These are phyloP conservation scores for Arabidopsis lyrata DNA, from an alignment of 441 rosid genomes.

Conservation along the genomic window DNA sequence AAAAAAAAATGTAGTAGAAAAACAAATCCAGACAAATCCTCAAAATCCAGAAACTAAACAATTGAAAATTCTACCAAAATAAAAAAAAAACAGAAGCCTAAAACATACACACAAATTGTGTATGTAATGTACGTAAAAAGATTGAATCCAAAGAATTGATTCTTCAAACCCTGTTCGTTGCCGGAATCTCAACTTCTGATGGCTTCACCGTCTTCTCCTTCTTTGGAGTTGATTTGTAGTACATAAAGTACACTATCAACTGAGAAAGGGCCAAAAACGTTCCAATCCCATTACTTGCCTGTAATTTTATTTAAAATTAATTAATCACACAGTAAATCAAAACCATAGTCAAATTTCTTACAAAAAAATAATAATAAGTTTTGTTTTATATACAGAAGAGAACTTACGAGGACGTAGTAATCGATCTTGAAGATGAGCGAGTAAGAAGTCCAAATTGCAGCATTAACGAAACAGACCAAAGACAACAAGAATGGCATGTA, in stretches of 20 bases:
- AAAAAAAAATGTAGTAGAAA: neutral
- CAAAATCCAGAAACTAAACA: conserved; percentile 1
- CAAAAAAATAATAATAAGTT: neutral
- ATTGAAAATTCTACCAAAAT: neutral
- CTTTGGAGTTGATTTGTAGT: conserved; percentile 47
- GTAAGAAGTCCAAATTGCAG: conserved; percentile 62
- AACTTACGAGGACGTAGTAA: conserved; percentile 60
- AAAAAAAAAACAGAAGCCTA: neutral
- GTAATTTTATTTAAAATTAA: neutral
- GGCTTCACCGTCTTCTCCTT: conserved; percentile 39
- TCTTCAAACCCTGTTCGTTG: conserved; percentile 16
- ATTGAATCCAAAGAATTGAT: neutral
- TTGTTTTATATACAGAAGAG: neutral
- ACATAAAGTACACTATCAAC: conserved; percentile 49
- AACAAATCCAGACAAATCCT: neutral
- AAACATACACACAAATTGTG: conserved; percentile 33
- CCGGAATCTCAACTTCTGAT: conserved; percentile 55
- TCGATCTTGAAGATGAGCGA: conserved; percentile 64
- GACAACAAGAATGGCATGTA: conserved; percentile 86
- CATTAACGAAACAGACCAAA: conserved; percentile 57
- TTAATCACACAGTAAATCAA: neutral
- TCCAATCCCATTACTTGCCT: conserved; percentile 75
- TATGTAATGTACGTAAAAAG: conserved; percentile 11
- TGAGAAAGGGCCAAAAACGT: conserved; percentile 47
- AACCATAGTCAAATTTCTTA: neutral